Percentiles rank a stretch among this genome's conserved stretches.
These are phyloP conservation scores for Xylaria digitata DNA, from an alignment of 2,329 filamentous ascomycete species.

Conservation along the genomic window DNA sequence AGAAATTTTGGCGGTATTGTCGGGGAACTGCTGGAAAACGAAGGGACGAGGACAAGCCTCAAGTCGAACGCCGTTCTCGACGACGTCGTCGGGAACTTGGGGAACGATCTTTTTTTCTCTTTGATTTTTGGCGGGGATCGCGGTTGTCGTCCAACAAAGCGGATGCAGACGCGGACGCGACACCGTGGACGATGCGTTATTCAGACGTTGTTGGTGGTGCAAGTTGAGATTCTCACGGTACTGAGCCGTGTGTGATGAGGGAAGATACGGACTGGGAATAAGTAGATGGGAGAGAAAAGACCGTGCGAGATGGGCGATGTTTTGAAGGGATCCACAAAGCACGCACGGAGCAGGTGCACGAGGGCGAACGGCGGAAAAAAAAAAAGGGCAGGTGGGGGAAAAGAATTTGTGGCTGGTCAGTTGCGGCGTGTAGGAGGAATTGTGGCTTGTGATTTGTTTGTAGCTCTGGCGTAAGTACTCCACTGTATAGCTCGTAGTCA, in stretches of 20 bases:
- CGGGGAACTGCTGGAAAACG: conserved; percentile 41
- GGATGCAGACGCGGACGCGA: conserved; percentile 35
- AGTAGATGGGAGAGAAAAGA: conserved; percentile 26
- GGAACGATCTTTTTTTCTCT: not conserved
- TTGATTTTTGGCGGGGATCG: conserved; percentile 22
- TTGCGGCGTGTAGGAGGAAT: too few relatives aligned
- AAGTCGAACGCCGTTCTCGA: conserved; percentile 38
- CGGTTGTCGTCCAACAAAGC: conserved; percentile 32
- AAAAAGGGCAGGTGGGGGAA: too few relatives aligned
- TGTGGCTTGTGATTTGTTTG: too few relatives aligned
- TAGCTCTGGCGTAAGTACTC: too few relatives aligned
- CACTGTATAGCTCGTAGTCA: too few relatives aligned
- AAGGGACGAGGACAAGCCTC: conserved; percentile 38
- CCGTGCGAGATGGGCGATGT: conserved; percentile 36
- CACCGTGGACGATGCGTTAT: conserved; percentile 41
- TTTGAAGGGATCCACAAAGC: conserved; percentile 36
- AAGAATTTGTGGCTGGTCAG: too few relatives aligned
- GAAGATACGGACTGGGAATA: conserved; percentile 34
- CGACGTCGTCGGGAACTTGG: conserved; percentile 24
- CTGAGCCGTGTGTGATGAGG: conserved; percentile 36
- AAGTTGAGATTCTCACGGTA: conserved; percentile 41
- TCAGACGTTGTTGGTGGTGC: conserved; percentile 43
- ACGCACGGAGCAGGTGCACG: conserved; percentile 33
- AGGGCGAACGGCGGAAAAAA: not conserved
- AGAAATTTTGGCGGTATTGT: conserved; percentile 51